A percentile compares a stretch with the other conserved stretches of the same genome.
phyloP scores from a whole-genome alignment of 257 asterid genomes.

The Lantana camara region DNA sequence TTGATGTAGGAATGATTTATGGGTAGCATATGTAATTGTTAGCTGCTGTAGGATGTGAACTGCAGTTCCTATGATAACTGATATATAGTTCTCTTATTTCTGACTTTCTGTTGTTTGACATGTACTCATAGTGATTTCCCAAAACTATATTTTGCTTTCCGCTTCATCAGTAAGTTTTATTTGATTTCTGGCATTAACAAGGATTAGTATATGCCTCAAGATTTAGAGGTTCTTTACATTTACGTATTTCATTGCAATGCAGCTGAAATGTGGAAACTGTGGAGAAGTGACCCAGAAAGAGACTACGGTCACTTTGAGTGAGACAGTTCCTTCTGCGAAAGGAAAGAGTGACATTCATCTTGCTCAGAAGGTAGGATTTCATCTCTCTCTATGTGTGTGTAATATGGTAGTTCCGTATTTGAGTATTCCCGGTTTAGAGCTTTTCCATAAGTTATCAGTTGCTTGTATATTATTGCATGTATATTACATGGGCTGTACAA shows the following conservation, averaged over 20 bases:
- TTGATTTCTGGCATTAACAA: no score
- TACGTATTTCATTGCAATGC: slow-evolving; percentile 20
- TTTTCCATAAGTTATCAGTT: background rate
- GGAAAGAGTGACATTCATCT: slow-evolving; percentile 60
- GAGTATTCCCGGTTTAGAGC: background rate
- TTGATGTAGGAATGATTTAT: background rate
- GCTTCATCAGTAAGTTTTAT: no score
- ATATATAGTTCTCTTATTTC: background rate
- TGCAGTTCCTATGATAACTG: background rate
- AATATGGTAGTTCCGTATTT: background rate
- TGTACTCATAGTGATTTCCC: no score
- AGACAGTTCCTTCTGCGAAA: slow-evolving; percentile 50
- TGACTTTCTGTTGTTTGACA: background rate
- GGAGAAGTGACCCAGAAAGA: slow-evolving; percentile 69
- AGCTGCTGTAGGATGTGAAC: background rate
- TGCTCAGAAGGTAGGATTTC: slow-evolving; percentile 53
- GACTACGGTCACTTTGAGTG: slow-evolving; percentile 54
- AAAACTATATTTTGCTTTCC: no score
- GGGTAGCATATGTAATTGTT: background rate
- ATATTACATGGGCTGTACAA: background rate
- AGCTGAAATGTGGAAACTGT: slow-evolving; percentile 76
- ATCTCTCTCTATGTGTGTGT: background rate
- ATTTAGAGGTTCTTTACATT: background rate
- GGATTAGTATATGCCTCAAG: background rate
- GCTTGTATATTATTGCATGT: background rate